Evolutionary conservation across 139 green algal genomes (phyloP).

Genomic region (Micractinium sp.): DNA sequence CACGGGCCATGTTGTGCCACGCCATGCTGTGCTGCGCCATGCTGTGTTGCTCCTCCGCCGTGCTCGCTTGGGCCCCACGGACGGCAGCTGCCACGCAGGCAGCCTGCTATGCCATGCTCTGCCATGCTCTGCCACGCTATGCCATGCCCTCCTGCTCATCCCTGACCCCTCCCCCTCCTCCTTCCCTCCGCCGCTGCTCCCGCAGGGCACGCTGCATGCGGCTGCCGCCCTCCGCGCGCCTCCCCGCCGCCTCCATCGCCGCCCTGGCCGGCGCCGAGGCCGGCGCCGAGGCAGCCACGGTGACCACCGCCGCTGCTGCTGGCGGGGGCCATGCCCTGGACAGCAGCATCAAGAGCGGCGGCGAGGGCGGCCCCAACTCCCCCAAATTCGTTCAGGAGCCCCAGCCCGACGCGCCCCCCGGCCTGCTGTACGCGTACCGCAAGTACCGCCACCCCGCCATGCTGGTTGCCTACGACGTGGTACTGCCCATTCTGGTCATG

Average conservation of each 20-base stretch:
- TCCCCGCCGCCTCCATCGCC: neutral
- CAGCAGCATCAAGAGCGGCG: neutral
- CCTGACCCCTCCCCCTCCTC: neutral
- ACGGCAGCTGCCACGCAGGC: neutral
- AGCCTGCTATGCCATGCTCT: neutral
- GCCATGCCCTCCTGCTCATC: neutral
- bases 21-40: neutral
- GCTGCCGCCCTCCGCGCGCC: neutral
- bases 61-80: neutral
- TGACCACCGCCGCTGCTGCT: neutral
- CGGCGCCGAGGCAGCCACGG: neutral
- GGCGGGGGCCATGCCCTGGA: neutral
- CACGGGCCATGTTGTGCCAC: neutral
- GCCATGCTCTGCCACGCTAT: neutral
- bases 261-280: neutral
- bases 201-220: neutral
- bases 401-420: neutral
- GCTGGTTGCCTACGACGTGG: neutral
- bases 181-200: neutral
- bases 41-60: neutral
- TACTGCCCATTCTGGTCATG: slow-evolving; percentile 5
- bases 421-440: slow-evolving; percentile 3
- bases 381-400: neutral
- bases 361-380: neutral
- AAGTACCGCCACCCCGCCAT: neutral